phyloP scores from a whole-genome alignment of 768 basidiomycete species.

The Macrolepiota fuliginosa region DNA sequence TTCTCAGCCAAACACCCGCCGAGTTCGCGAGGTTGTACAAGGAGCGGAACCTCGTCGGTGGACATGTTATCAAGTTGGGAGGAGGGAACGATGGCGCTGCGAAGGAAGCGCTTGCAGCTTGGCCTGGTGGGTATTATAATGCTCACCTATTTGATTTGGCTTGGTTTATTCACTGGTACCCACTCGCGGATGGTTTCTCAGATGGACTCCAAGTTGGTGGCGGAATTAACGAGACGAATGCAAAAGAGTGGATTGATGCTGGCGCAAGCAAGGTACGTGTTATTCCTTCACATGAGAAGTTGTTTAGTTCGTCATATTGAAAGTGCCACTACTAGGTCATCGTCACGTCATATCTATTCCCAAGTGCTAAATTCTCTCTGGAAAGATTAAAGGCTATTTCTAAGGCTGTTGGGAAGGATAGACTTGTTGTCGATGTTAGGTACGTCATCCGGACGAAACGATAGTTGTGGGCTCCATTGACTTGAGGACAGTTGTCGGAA shows the following conservation, averaged over 20 bases:
- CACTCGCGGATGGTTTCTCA: conserved; percentile 24
- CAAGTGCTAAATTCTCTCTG: conserved; percentile 73
- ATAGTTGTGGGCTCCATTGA: not conserved
- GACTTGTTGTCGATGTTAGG: conserved; percentile 94
- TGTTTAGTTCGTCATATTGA: not conserved
- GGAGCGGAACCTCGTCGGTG: conserved; percentile 67
- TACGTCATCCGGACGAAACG: conserved; percentile 32
- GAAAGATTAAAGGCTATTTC: conserved; percentile 67
- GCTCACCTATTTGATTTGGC: not conserved
- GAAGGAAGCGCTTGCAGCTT: conserved; percentile 72
- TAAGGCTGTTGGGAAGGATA: conserved; percentile 72
- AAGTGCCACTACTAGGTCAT: conserved; percentile 69
- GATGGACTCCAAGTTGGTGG: conserved; percentile 91
- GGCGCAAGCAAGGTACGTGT: conserved; percentile 81
- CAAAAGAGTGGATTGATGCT: conserved; percentile 76
- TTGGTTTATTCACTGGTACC: not conserved
- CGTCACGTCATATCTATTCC: conserved; percentile 96
- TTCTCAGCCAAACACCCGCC: conserved; percentile 65
- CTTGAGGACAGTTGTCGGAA: conserved; percentile 67
- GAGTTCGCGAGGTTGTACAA: conserved; percentile 82
- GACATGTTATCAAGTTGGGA: conserved; percentile 96
- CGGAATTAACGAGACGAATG: conserved; percentile 82
- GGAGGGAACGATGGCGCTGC: conserved; percentile 90
- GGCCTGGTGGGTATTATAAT: conserved; percentile 59
- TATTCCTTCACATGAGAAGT: not conserved